These are phyloP conservation scores for Phytomonas sp. DNA, from an alignment of 208 protist genomes.

Conservation along the genomic window DNA sequence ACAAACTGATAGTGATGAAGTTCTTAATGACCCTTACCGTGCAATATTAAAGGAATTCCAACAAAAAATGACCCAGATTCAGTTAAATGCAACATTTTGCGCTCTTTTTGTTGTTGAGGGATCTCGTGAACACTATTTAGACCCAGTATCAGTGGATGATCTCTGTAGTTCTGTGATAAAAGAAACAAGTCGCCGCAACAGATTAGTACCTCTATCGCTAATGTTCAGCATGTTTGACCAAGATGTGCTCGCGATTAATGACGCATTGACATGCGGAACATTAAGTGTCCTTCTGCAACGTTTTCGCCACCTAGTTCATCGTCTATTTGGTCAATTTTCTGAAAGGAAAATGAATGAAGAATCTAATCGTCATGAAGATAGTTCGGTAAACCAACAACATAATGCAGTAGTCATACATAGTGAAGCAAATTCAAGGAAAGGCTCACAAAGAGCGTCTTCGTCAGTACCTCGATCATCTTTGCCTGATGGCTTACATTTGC, in stretches of 20 bases:
- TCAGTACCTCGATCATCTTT: neutral
- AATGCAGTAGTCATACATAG: neutral
- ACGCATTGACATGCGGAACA: slow-evolving; percentile 47
- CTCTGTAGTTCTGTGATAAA: slow-evolving; percentile 55
- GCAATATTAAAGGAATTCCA: slow-evolving; percentile 29
- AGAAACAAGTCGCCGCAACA: slow-evolving; percentile 56
- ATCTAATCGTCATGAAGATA: neutral
- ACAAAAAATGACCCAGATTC: slow-evolving; percentile 34
- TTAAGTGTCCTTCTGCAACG: slow-evolving; percentile 54
- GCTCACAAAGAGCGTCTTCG: neutral
- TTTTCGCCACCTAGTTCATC: slow-evolving; percentile 60
- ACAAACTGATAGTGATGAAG: slow-evolving; percentile 22
- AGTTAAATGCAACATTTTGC: slow-evolving; percentile 49
- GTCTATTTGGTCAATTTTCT: slow-evolving; percentile 40
- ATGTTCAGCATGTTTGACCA: slow-evolving; percentile 81
- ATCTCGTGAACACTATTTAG: slow-evolving; percentile 72
- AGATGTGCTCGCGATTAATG: slow-evolving; percentile 60
- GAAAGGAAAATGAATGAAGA: neutral
- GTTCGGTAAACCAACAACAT: slow-evolving; percentile 1
- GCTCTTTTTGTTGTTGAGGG: slow-evolving; percentile 66
- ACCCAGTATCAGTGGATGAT: slow-evolving; percentile 68
- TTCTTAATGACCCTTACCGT: slow-evolving; percentile 11
- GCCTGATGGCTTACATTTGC: neutral
- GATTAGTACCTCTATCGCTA: slow-evolving; percentile 64
- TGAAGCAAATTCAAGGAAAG: neutral